These are phyloP conservation scores for Brasilioporus rufonigricans DNA, from an alignment of 768 basidiomycete species.

Conservation along the genomic window DNA sequence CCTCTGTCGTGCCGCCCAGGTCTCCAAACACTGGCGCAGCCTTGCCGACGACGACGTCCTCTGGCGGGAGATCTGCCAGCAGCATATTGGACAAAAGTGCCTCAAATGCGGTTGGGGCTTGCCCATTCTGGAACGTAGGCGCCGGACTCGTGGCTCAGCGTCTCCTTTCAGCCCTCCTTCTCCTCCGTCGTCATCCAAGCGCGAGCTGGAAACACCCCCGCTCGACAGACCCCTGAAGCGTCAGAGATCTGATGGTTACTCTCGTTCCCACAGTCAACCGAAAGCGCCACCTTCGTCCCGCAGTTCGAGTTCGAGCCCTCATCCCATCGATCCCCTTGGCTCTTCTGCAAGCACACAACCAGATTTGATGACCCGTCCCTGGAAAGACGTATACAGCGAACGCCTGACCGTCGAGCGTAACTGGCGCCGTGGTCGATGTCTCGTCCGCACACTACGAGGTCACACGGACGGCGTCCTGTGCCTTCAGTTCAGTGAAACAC, in stretches of 20 bases:
- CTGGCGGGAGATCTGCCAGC: constrained; percentile 96
- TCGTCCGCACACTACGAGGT: constrained; percentile 80
- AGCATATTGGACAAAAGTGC: constrained; percentile 97
- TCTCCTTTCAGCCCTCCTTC: constrained; percentile 36
- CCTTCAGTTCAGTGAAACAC: constrained; percentile 86
- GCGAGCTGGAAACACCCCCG: constrained; percentile 35
- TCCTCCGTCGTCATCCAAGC: constrained; percentile 35
- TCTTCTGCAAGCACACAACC: constrained; percentile 28
- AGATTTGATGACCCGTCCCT: constrained; percentile 71
- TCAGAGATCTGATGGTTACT: constrained; percentile 30
- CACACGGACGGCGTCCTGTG: constrained; percentile 98
- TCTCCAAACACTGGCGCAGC: constrained; percentile 76
- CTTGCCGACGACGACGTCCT: constrained; percentile 95
- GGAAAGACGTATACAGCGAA: constrained; percentile 98
- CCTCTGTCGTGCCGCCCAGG: constrained; percentile 91
- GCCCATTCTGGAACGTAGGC: constrained; percentile 80
- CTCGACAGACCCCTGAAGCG: constrained; percentile 49
- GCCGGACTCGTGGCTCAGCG: constrained; percentile 41
- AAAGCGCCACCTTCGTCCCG: constrained; percentile 8
- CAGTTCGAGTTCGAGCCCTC: constrained; percentile 4
- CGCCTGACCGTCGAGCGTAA: constrained; percentile 95
- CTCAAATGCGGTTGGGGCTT: constrained; percentile 97
- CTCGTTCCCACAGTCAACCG: not conserved
- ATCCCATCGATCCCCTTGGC: constrained; percentile 24
- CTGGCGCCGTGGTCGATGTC: constrained; percentile 92